Base-by-base conservation (phyloP, 23 red algal genomes). In the Cyanidiococcus yangmingshanensis region DNA sequence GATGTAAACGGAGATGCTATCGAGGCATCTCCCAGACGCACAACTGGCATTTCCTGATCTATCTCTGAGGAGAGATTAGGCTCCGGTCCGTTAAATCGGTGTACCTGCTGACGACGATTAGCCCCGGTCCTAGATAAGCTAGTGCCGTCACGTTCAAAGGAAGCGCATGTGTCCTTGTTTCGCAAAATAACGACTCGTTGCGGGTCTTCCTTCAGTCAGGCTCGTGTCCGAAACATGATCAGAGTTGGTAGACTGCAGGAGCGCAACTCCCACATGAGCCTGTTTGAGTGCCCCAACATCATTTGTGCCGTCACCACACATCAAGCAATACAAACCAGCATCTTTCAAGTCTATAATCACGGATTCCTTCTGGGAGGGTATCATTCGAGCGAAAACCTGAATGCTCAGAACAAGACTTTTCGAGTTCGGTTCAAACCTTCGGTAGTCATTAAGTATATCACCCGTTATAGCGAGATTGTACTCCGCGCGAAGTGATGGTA, bases 301-400 rank as follows among this genome's bases (percentile, higher is more conserved):
- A 79, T 98, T 98, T 12, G 94, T 98, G 1, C 94, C 94, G 59
- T 98, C 94, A 32, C 94, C 94, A 87, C 94, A 98, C 87, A 98
- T 91, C 2, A 98, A 76, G 7, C 84, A 89, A 37, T 79, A 45
- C 40, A 92, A 39, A 57, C 94, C 94, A 30, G 76, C 38, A 33
- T 91, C 94, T 58, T 98, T 98, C 29, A 98, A 76, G 38, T 80
- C 41, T 26, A 75, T 92, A 37, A 98, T 40, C 0, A 98, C 87
- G 25, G 41, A 41, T 77, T 98, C 94, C 36, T 98, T 98, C 15
- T 89, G 86, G 16, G 85, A 83, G 39, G 94, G 94, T 7, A 68
- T 86, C 88, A 91, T 98, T 24, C 94, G 85, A 30, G 94, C 94
- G 79, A 85, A 98, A 24, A 98, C 89, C 68, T 80, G 85, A 15